phyloP scores from a whole-genome alignment of 352 stramenopile genomes.

The Phytophthora meadii region DNA sequence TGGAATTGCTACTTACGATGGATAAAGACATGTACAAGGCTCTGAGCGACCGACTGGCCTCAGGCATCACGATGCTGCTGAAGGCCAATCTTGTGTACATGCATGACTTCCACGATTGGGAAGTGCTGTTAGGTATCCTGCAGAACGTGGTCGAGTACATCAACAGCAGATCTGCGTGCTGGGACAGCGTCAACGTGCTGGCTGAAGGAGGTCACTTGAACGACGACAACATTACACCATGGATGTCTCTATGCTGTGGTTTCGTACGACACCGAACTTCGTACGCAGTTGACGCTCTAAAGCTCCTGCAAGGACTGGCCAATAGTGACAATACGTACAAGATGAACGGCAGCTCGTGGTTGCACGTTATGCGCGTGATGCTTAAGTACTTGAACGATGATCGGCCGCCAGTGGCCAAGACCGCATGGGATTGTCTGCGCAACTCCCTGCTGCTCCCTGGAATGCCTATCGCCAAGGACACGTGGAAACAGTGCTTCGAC shows the following conservation, averaged over 20 bases:
- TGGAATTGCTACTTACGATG: constrained; percentile 78
- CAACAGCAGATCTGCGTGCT: constrained; percentile 71
- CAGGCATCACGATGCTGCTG: constrained; percentile 83
- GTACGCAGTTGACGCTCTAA: constrained; percentile 78
- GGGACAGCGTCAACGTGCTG: constrained; percentile 79
- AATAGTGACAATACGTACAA: constrained; percentile 80
- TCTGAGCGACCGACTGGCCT: constrained; percentile 81
- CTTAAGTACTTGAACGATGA: constrained; percentile 85
- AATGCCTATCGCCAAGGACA: constrained; percentile 70
- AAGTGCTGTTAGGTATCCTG: constrained; percentile 76
- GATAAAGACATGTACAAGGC: constrained; percentile 85
- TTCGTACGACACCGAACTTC: constrained; percentile 84
- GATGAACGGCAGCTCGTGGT: constrained; percentile 75
- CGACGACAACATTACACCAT: constrained; percentile 82
- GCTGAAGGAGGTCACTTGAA: constrained; percentile 75
- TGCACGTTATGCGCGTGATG: constrained; percentile 90
- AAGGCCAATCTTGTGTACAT: constrained; percentile 91
- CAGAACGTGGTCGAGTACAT: constrained; percentile 84
- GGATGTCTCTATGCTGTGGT: constrained; percentile 81
- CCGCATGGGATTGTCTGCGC: constrained; percentile 85
- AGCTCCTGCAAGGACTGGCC: constrained; percentile 74
- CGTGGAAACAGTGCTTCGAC: constrained; percentile 86
- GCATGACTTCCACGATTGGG: constrained; percentile 84
- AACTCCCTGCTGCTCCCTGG: constrained; percentile 81
- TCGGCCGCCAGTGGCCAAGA: constrained; percentile 78